Percentiles rank a stretch among this genome's conserved stretches.
Evolutionary conservation across 805 yeast species (phyloP).

Genomic region (Lipomyces yamadae): DNA sequence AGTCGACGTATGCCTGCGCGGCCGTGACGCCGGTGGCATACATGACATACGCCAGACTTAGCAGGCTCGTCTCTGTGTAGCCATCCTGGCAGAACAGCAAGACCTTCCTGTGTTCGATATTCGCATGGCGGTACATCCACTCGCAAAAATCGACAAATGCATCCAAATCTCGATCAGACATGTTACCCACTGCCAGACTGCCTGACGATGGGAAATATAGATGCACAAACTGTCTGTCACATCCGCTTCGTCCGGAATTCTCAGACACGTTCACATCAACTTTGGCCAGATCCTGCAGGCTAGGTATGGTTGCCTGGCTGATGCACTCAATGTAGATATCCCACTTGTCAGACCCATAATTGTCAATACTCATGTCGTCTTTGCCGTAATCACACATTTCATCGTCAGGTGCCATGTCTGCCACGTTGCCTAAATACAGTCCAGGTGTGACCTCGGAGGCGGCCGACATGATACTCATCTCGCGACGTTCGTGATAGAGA

Average conservation of each 20-base stretch:
- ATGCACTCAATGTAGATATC: constrained; percentile 47
- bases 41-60: constrained; percentile 71
- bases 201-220: constrained; percentile 80
- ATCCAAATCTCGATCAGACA: constrained; percentile 63
- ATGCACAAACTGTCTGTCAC: constrained; percentile 27
- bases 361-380: constrained; percentile 19
- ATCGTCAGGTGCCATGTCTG: constrained; percentile 55
- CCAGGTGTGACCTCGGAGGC: constrained; percentile 63
- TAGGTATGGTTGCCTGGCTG: constrained; percentile 36
- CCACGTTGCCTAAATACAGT: constrained; percentile 83
- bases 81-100: constrained; percentile 87
- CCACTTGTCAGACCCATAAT: constrained; percentile 38
- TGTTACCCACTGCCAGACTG: constrained; percentile 74
- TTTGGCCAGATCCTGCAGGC: constrained; percentile 15
- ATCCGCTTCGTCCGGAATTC: not conserved
- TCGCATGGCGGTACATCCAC: constrained; percentile 53
- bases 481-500: constrained; percentile 75
- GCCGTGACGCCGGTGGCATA: constrained; percentile 65
- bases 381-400: constrained; percentile 6
- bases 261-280: constrained; percentile 28
- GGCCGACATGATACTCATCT: constrained; percentile 79
- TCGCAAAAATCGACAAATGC: constrained; percentile 73
- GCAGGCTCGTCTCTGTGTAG: constrained; percentile 85
- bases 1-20: constrained; percentile 66
- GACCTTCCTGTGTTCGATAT: constrained; percentile 42